These are phyloP conservation scores for Fusarium sp. DNA, from an alignment of 2,329 filamentous ascomycete species.

Conservation along the genomic window DNA sequence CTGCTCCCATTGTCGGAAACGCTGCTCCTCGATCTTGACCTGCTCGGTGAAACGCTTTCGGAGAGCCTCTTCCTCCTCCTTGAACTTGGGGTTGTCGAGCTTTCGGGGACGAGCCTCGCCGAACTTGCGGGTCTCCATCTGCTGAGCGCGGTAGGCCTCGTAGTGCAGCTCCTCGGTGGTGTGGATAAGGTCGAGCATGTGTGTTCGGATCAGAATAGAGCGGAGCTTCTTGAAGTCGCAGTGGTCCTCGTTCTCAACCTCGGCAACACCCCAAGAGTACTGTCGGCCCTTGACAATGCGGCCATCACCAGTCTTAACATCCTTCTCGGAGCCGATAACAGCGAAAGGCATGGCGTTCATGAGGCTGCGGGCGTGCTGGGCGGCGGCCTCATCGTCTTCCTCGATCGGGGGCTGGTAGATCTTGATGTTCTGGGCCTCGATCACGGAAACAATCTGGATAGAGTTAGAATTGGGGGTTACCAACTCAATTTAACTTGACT, in stretches of 20 bases:
- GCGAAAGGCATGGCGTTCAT: slow-evolving; percentile 99
- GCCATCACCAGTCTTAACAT: slow-evolving; percentile 95
- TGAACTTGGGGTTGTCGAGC: slow-evolving; percentile 99
- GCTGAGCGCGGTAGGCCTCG: slow-evolving; percentile 97
- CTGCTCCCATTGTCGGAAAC: slow-evolving; percentile 99
- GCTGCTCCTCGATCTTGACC: slow-evolving; percentile 99
- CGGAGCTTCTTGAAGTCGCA: slow-evolving; percentile 99
- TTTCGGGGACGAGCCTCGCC: slow-evolving; percentile 97
- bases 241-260: slow-evolving; percentile 99
- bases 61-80: slow-evolving; percentile 98
- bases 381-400: slow-evolving; percentile 97
- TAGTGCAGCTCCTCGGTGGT: slow-evolving; percentile 99
- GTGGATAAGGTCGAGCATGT: slow-evolving; percentile 99
- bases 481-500: slow-evolving; percentile 48
- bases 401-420: slow-evolving; percentile 98
- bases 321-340: slow-evolving; percentile 99
- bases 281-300: slow-evolving; percentile 99
- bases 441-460: slow-evolving; percentile 88
- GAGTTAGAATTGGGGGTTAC: slow-evolving; percentile 5
- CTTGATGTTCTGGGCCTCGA: slow-evolving; percentile 99
- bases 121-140: slow-evolving; percentile 99
- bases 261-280: slow-evolving; percentile 99
- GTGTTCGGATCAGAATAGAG: slow-evolving; percentile 97
- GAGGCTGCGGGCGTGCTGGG: slow-evolving; percentile 91
- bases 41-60: slow-evolving; percentile 99